Percentiles rank a stretch among this genome's conserved stretches.
These are phyloP conservation scores for Xylaria arbuscula DNA, from an alignment of 2,329 filamentous ascomycete species.

Conservation along the genomic window DNA sequence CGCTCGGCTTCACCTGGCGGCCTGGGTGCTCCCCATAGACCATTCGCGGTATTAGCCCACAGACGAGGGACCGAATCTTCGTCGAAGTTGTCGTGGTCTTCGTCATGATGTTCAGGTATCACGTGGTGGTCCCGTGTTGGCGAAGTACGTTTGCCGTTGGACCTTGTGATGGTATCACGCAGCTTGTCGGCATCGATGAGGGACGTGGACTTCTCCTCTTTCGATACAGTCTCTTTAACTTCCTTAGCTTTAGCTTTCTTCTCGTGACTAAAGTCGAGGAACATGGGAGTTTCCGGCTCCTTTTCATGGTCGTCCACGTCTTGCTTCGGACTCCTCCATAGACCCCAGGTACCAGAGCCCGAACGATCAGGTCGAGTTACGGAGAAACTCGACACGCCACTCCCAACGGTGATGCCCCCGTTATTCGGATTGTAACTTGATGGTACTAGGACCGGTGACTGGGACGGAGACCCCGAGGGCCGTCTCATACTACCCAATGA, in stretches of 20 bases:
- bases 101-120: conserved; percentile 36
- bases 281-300: conserved; percentile 52
- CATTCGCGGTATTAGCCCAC: conserved; percentile 44
- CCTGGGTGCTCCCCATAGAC: conserved; percentile 47
- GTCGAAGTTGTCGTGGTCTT: conserved; percentile 47
- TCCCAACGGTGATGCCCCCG: conserved; percentile 56
- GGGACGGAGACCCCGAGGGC: conserved; percentile 41
- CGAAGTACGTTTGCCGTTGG: neutral
- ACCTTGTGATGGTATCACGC: neutral
- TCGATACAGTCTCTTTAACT: conserved; percentile 39
- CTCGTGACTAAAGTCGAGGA: conserved; percentile 63
- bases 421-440: conserved; percentile 46
- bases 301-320: conserved; percentile 44
- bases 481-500: conserved; percentile 52
- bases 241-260: conserved; percentile 42
- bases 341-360: conserved; percentile 53
- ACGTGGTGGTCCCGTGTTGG: neutral
- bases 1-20: conserved; percentile 48
- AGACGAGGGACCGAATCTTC: conserved; percentile 39
- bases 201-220: conserved; percentile 20
- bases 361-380: conserved; percentile 53
- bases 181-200: neutral
- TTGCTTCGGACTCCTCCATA: conserved; percentile 59
- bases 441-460: conserved; percentile 40
- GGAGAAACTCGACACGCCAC: conserved; percentile 44